Evolutionary conservation across 2,329 filamentous ascomycete species (phyloP).

Genomic region (Aspergillus sp.): DNA sequence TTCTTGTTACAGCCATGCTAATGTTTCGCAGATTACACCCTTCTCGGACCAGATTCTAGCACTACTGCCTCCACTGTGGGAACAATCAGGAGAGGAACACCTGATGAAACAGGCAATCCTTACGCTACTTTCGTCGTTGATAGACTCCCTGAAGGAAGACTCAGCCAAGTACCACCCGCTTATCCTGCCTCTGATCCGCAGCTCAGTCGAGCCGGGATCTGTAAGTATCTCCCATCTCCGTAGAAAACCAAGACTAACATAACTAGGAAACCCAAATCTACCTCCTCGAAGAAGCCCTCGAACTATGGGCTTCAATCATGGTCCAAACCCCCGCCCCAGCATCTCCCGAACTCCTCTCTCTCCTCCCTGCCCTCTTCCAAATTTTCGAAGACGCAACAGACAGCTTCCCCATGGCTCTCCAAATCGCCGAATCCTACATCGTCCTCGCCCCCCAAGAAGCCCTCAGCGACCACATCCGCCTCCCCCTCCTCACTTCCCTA

Average conservation of each 20-base stretch:
- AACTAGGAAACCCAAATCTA: constrained; percentile 61
- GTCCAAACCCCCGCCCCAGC: constrained; percentile 57
- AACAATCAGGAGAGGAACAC: constrained; percentile 75
- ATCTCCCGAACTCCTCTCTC: constrained; percentile 54
- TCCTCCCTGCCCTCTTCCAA: constrained; percentile 58
- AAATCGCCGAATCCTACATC: constrained; percentile 64
- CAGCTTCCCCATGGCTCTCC: constrained; percentile 55
- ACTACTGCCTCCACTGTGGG: constrained; percentile 76
- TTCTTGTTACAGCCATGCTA: not conserved
- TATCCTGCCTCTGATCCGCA: constrained; percentile 74
- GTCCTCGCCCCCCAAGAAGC: constrained; percentile 51
- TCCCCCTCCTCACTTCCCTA: constrained; percentile 32
- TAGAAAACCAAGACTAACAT: constrained; percentile 4
- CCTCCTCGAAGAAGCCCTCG: constrained; percentile 83
- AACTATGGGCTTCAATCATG: constrained; percentile 76
- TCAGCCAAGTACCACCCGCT: constrained; percentile 72
- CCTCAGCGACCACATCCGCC: constrained; percentile 33
- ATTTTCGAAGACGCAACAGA: constrained; percentile 61
- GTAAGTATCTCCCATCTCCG: constrained; percentile 33
- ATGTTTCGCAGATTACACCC: constrained; percentile 44
- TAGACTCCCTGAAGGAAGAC: constrained; percentile 73
- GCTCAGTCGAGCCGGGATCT: constrained; percentile 70
- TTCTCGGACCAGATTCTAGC: constrained; percentile 75
- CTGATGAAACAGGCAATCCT: constrained; percentile 92
- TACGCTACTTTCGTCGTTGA: constrained; percentile 73